Base-by-base conservation (phyloP, 331 rosid genomes). In the Pyrus hybrid region DNA sequence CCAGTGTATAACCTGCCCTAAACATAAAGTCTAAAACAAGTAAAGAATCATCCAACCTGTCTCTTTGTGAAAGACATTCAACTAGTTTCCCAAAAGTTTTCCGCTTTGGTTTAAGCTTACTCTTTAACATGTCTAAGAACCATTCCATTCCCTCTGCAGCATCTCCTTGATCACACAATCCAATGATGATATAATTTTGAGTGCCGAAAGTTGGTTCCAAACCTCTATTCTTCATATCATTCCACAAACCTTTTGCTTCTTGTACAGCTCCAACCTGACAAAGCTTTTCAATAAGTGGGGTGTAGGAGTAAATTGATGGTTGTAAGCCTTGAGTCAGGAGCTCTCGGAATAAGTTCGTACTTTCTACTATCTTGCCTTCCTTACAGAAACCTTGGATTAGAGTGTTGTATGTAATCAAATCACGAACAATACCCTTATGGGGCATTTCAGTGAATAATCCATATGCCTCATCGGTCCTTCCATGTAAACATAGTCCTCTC, bases 361-460 rank as follows among this genome's bases (percentile, higher is more conserved):
- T 83, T 82, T 79, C 81, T 63, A 63, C 54, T 41, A 85, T 71
- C 82, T 87, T 80, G 17, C 81, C 87, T 18, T 78, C 73, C 72
- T 74, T 66, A 63, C 91, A 80, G 67, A 89, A 87, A 71, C 87
- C 91, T 33, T 18, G 76, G 65, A 91, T 87, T 33, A 91, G 73
- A 72, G 79, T 69, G 80, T 89, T 87, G 72, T 89, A 89, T 7
- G 90, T 80, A 56, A 79, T 70, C 76, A 85, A 70, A 83, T 86
- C 91, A 33, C 80, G 65, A 71, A 45, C 57, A 71, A 87, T 73
- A 30, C 87, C 87, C 81, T 82, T 86, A 22, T 20, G 76, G 47
- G 82, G 58, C 94, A 87, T 89, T 80, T 89, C 91, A 71, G 70
- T 75, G 77, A 89, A 87, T 74, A 86, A 64, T 30, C 51, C 60